Percentiles rank a stretch among this genome's conserved stretches.
These are phyloP conservation scores for Chrysanthemum lavandulifolium DNA, from an alignment of 129 eudicot genomes.

Conservation along the genomic window DNA sequence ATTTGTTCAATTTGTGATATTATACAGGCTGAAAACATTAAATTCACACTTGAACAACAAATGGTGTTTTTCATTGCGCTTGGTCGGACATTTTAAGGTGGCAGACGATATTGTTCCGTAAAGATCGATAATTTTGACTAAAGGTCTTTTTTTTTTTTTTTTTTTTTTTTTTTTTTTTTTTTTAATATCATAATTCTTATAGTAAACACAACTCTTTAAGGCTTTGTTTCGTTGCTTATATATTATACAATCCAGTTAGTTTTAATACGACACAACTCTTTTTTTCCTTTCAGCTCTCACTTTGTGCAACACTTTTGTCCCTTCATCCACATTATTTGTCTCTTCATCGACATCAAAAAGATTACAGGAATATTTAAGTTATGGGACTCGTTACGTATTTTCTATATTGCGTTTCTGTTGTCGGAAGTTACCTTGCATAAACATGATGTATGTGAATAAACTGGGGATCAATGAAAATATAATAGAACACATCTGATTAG, in stretches of 20 bases:
- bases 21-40: slow-evolving; percentile 91
- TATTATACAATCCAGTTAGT: slow-evolving; percentile 1
- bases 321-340: background rate
- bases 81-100: slow-evolving; percentile 74
- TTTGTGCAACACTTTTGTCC: background rate
- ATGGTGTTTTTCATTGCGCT: slow-evolving; percentile 94
- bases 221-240: background rate
- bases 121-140: slow-evolving; percentile 82
- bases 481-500: too few species aligned
- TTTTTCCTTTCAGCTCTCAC: background rate
- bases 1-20: background rate
- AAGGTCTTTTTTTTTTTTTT: too few species aligned
- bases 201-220: too few species aligned
- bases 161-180: background rate
- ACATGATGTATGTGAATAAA: too few species aligned
- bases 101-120: slow-evolving; percentile 73
- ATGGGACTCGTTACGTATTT: background rate
- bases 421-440: too few species aligned
- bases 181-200: background rate
- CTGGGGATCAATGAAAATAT: too few species aligned
- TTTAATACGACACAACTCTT: background rate
- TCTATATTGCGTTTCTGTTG: too few species aligned
- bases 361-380: background rate
- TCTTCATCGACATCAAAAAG: background rate
- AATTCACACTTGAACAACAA: slow-evolving; percentile 95